A percentile compares a stretch with the other conserved stretches of the same genome.
These are phyloP conservation scores for Zygosaccharomyces sapae DNA, from an alignment of 1,139 yeast species.

Conservation along the genomic window DNA sequence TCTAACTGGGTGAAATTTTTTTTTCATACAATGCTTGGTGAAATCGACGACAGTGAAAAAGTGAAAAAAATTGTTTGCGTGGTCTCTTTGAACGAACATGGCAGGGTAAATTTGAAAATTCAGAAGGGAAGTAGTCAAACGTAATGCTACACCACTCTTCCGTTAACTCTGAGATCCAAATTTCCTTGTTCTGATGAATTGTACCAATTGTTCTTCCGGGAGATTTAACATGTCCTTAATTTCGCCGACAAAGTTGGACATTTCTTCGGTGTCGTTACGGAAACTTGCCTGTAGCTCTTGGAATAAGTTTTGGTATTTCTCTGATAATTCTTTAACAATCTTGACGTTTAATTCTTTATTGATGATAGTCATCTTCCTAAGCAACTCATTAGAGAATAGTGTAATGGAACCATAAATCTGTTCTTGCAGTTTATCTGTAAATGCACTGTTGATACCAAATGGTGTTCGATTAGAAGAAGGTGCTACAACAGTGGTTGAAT, in stretches of 20 bases:
- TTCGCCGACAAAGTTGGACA: conserved; percentile 36
- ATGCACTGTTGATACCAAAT: conserved; percentile 17
- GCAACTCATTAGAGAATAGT: conserved; percentile 35
- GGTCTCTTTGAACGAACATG: conserved; percentile 14
- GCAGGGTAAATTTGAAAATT: conserved; percentile 10
- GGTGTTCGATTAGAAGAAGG: conserved; percentile 7
- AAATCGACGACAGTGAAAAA: conserved; percentile 1
- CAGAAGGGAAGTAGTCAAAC: neutral
- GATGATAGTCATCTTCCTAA: conserved; percentile 35
- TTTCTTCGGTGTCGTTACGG: conserved; percentile 37
- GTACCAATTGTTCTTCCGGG: conserved; percentile 35
- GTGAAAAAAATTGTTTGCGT: conserved; percentile 15
- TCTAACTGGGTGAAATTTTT: conserved; percentile 11
- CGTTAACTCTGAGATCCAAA: conserved; percentile 13
- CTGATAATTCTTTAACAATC: conserved; percentile 34
- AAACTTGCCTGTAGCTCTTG: conserved; percentile 35
- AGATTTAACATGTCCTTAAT: conserved; percentile 36
- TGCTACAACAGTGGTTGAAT: conserved; percentile 16
- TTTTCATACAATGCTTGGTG: conserved; percentile 5
- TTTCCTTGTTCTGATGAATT: conserved; percentile 30
- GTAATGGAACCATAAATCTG: conserved; percentile 37
- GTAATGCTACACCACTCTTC: neutral
- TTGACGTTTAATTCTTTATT: conserved; percentile 38
- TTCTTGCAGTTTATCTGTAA: conserved; percentile 37
- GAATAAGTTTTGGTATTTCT: conserved; percentile 36